Base-by-base conservation (phyloP, 345 rosid genomes). In the Dipteronia dyeriana region DNA sequence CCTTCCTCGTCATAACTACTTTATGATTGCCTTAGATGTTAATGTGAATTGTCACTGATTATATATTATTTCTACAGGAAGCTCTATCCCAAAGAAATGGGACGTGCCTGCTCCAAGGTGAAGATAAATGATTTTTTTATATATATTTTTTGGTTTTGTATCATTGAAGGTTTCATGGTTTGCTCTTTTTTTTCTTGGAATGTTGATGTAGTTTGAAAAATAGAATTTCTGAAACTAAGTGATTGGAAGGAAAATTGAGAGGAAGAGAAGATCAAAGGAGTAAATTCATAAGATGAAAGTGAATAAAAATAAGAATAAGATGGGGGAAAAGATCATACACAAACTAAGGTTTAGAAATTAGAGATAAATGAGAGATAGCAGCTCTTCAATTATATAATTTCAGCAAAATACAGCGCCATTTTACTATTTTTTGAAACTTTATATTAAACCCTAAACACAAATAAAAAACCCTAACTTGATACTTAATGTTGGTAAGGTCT, bases 71-170 rank as follows among this genome's bases (percentile, higher is more conserved):
- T 76, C 45, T 84, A 85, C 90, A 96, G 97, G 86, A 79, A 87
- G 73, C 76, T 84, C 90, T 72, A 81, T 77, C 75, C 76, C 83
- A 68, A 84, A 79, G 68, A 83, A 62, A 75, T 70, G 9, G 29
- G 89, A 87, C 79, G 74, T 65, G 53, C 77, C 95, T 76, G 74
- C 31, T 13, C 72, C 80, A 77, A 89, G 98, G 97, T 93, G 75
- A 86, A 79, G 51, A 68, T 73, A 56, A 73, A n/a, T 13, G 29
- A 38, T 29, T 11, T 23, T 3, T 66, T 71, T 2, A n/a, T n/a
- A n/a, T 31, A 31, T 31, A 29, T 47, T 47, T 26, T 70, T 79
- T 41, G 8, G 45, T 69, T 25, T 57, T 23, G 29, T 75, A 75
- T 68, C 68, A 62, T 22, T 45, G 22, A 70, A 19, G 74, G 72